Percentiles rank a stretch among this genome's conserved stretches.
phyloP scores from a whole-genome alignment of 1,284 basidiomycete species.

The Rhodotorula sp. region DNA sequence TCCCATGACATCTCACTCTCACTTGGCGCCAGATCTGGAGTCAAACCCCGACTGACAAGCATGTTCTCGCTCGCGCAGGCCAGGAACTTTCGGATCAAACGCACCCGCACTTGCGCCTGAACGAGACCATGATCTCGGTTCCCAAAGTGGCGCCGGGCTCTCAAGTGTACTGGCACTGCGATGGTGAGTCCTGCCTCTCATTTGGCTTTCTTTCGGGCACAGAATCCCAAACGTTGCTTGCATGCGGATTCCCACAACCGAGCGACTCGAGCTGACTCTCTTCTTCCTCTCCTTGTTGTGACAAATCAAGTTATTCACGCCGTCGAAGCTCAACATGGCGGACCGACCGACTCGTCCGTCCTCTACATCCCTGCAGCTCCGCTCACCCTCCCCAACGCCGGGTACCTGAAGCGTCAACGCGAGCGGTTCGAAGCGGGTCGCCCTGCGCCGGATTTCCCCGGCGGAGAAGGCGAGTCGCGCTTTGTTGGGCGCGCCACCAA shows the following conservation, averaged over 20 bases:
- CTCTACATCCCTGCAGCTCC: constrained; percentile 77
- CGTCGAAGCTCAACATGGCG: constrained; percentile 64
- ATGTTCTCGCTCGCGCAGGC: not conserved
- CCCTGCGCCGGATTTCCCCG: constrained; percentile 72
- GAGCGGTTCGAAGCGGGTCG: constrained; percentile 58
- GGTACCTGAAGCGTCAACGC: constrained; percentile 64
- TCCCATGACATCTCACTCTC: not conserved
- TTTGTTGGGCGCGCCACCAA: constrained; percentile 57
- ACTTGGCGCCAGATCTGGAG: not conserved
- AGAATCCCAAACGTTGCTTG: not conserved
- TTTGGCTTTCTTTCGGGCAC: too few species aligned
- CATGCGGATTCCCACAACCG: not conserved
- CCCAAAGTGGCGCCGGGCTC: constrained; percentile 66
- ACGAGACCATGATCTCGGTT: constrained; percentile 67
- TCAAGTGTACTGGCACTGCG: constrained; percentile 66
- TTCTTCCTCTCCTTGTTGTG: too few species aligned
- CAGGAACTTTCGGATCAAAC: constrained; percentile 55
- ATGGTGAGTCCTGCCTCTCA: constrained; percentile 48
- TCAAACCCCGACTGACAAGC: not conserved
- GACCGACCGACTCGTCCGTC: constrained; percentile 66
- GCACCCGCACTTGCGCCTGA: constrained; percentile 69
- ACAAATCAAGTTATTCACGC: constrained; percentile 66
- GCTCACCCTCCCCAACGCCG: constrained; percentile 62
- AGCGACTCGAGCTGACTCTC: too few species aligned
- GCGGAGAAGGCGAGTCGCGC: constrained; percentile 64